These are phyloP conservation scores for Afroboletus lepidellus DNA, from an alignment of 1,284 basidiomycete species.

Conservation along the genomic window DNA sequence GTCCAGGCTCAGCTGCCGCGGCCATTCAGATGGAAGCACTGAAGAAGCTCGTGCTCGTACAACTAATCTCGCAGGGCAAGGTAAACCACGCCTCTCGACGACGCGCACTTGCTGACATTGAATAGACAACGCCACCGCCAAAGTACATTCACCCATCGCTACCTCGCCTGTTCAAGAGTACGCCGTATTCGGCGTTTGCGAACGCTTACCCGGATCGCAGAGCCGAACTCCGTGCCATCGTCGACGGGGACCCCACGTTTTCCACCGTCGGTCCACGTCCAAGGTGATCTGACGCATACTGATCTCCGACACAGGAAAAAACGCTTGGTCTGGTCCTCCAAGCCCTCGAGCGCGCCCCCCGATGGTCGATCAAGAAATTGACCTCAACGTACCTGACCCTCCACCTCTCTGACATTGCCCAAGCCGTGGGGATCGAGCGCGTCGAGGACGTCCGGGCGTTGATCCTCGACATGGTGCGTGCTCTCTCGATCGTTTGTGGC, in stretches of 20 bases:
- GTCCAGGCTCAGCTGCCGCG: conserved; percentile 62
- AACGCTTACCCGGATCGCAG: conserved; percentile 59
- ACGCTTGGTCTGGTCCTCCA: conserved; percentile 68
- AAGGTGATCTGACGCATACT: conserved; percentile 5
- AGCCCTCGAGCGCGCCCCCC: conserved; percentile 63
- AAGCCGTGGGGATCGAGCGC: conserved; percentile 53
- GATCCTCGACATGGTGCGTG: conserved; percentile 66
- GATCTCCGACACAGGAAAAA: conserved; percentile 52
- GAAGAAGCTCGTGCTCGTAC: conserved; percentile 77
- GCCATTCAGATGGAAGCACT: conserved; percentile 81
- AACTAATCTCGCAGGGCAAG: conserved; percentile 72
- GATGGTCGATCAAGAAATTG: conserved; percentile 74
- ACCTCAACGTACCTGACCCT: conserved; percentile 78
- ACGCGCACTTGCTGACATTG: conserved; percentile 2
- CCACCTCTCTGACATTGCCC: conserved; percentile 66
- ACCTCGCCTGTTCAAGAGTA: conserved; percentile 56
- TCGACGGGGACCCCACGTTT: conserved; percentile 57
- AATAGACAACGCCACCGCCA: conserved; percentile 54
- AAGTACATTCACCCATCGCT: conserved; percentile 66
- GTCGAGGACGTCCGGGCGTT: conserved; percentile 56
- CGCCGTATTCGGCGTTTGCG: conserved; percentile 60
- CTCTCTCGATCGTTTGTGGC: background rate
- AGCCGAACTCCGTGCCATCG: conserved; percentile 41
- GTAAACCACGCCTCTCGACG: conserved; percentile 34
- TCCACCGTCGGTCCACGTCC: conserved; percentile 39